These are phyloP conservation scores for Exutisphaerella laricina DNA, from an alignment of 2,329 filamentous ascomycete species.

Conservation along the genomic window DNA sequence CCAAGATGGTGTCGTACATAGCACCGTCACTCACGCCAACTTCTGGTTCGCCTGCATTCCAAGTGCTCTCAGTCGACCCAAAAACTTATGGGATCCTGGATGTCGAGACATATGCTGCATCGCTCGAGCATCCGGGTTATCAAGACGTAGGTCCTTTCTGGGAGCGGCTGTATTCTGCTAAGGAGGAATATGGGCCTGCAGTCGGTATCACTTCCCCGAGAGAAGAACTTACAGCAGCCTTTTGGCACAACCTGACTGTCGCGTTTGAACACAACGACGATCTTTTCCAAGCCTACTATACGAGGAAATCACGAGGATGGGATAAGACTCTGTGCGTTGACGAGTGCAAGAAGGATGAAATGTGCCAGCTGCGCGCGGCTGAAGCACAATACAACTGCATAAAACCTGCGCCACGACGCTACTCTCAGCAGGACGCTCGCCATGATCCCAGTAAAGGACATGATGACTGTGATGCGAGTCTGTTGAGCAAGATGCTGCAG, in stretches of 20 bases:
- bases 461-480: not conserved
- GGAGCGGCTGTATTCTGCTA: conserved; percentile 53
- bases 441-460: no score
- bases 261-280: conserved; percentile 41
- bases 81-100: conserved; percentile 53
- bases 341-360: conserved; percentile 42
- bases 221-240: conserved; percentile 50
- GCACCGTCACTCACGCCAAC: conserved; percentile 52
- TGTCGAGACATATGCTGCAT: conserved; percentile 50
- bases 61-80: conserved; percentile 55
- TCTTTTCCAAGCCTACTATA: conserved; percentile 45
- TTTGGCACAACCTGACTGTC: conserved; percentile 55
- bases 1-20: conserved; percentile 50
- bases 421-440: not conserved
- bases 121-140: conserved; percentile 45
- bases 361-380: conserved; percentile 51
- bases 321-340: conserved; percentile 38
- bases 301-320: conserved; percentile 47
- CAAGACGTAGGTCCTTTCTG: conserved; percentile 45
- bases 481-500: not conserved
- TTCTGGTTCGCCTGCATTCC: conserved; percentile 53
- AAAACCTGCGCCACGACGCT: not conserved
- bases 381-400: conserved; percentile 50
- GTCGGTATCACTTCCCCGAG: conserved; percentile 30
- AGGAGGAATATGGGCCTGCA: conserved; percentile 47